Evolutionary conservation across 2,329 filamentous ascomycete genomes (phyloP).

Genomic region (Geosmithia morbida): DNA sequence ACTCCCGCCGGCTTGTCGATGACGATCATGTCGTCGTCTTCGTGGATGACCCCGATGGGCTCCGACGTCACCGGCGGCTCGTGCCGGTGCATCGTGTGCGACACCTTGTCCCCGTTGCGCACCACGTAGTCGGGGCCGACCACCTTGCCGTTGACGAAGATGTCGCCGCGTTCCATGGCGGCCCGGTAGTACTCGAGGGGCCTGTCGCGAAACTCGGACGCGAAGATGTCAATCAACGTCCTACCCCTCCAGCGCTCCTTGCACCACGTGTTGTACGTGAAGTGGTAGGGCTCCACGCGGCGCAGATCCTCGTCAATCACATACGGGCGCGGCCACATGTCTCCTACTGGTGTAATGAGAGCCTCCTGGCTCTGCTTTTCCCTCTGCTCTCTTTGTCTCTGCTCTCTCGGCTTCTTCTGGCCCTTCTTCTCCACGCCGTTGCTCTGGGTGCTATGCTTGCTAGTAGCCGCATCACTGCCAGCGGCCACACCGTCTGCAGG

Average conservation of each 20-base stretch:
- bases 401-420: slow-evolving; percentile 19
- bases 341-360: slow-evolving; percentile 11
- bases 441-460: background rate
- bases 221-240: slow-evolving; percentile 73
- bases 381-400: background rate
- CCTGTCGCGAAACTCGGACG: slow-evolving; percentile 82
- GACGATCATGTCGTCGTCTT: slow-evolving; percentile 86
- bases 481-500: too few species aligned
- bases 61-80: slow-evolving; percentile 82
- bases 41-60: slow-evolving; percentile 70
- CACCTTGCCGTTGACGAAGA: slow-evolving; percentile 64
- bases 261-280: slow-evolving; percentile 87
- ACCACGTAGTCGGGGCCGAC: slow-evolving; percentile 56
- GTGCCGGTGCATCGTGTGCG: slow-evolving; percentile 87
- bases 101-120: slow-evolving; percentile 81
- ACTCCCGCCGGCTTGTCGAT: slow-evolving; percentile 95
- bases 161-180: slow-evolving; percentile 67
- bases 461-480: background rate
- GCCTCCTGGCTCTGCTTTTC: background rate
- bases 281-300: slow-evolving; percentile 76
- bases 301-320: slow-evolving; percentile 72
- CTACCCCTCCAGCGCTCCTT: slow-evolving; percentile 87
- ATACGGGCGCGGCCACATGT: slow-evolving; percentile 44
- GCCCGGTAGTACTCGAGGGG: slow-evolving; percentile 74
- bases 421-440: slow-evolving; percentile 8